A percentile compares a stretch with the other conserved stretches of the same genome.
Conservation (phyloP, 257 asterid species). For the Avicennia marina region DNA sequence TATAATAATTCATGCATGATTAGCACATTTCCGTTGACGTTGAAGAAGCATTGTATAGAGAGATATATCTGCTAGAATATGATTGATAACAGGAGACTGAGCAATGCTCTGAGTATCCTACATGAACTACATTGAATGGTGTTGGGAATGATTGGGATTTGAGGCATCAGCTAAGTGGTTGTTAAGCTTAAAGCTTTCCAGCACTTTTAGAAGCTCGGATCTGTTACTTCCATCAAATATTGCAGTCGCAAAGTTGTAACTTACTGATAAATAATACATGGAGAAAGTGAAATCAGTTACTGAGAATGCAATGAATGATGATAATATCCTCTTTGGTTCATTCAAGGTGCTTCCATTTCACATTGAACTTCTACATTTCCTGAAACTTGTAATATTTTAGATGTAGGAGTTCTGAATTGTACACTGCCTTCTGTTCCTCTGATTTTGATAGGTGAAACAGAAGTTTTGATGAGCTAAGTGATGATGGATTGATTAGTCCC, state of each 20-base stretch:
- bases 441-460: constrained; percentile 19
- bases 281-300: too few species aligned
- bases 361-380: background rate
- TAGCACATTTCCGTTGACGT: background rate
- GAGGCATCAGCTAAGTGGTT: background rate
- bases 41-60: background rate
- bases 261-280: too few species aligned
- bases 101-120: too few species aligned
- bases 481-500: background rate
- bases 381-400: background rate
- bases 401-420: background rate
- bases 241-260: background rate
- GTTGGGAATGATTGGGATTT: background rate
- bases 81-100: too few species aligned
- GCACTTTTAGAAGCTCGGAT: background rate
- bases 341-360: background rate
- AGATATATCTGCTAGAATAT: background rate
- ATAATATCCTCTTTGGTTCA: too few species aligned
- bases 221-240: background rate
- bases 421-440: constrained; percentile 1
- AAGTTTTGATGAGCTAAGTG: background rate
- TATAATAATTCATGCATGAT: background rate
- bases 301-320: too few species aligned
- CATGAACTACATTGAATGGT: background rate
- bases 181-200: background rate